Conservation (phyloP, 202 grass and related monocot species). For the Hordeum pubiflorum region DNA sequence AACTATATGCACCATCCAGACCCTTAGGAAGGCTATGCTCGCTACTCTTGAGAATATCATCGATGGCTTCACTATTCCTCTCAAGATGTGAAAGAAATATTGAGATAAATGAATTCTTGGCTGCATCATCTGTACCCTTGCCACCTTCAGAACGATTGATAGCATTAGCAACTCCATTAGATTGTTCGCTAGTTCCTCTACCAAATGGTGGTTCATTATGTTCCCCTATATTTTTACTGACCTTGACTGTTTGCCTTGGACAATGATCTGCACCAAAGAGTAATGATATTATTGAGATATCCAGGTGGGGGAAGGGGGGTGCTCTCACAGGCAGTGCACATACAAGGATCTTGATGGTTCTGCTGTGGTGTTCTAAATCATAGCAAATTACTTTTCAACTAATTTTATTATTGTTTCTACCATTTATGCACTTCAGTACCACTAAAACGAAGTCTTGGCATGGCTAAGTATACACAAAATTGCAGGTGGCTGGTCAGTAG, state of each 20-base stretch:
- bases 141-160: constrained; percentile 35
- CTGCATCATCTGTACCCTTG: constrained; percentile 33
- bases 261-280: constrained; percentile 35
- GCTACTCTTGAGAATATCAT: constrained; percentile 64
- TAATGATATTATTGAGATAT: constrained; percentile 20
- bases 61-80: constrained; percentile 53
- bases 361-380: constrained; percentile 7
- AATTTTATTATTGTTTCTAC: not conserved
- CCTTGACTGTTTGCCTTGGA: constrained; percentile 41
- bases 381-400: not conserved
- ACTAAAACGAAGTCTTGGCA: not conserved
- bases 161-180: constrained; percentile 31
- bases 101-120: constrained; percentile 82
- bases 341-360: not conserved
- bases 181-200: constrained; percentile 24
- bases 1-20: constrained; percentile 33
- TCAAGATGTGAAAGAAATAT: constrained; percentile 98
- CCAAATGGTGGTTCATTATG: constrained; percentile 21
- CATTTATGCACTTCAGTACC: not conserved
- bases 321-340: not conserved
- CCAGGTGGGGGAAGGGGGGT: not conserved
- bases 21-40: constrained; percentile 44
- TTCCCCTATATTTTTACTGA: constrained; percentile 35
- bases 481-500: not conserved
- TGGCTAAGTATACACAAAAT: constrained; percentile 7